Conservation (phyloP, 306 rosid species). For the Gillenia trifoliata region DNA sequence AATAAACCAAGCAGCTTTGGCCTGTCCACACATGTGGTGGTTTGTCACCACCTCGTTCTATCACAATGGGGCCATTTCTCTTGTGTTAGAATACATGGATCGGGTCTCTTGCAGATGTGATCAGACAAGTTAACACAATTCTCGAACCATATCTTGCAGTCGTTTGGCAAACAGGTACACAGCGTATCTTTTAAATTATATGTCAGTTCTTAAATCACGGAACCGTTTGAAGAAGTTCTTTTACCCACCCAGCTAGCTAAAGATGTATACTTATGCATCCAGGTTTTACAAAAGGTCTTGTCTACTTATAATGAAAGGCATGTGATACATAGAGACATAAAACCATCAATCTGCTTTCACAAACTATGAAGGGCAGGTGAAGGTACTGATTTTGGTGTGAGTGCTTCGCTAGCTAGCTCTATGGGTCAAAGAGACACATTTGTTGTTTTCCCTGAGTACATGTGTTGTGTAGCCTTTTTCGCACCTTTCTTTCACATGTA, state of each 20-base stretch:
- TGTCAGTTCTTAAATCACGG: neutral
- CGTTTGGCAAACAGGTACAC: constrained; percentile 89
- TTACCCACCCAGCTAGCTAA: constrained; percentile 4
- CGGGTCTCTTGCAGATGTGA: constrained; percentile 83
- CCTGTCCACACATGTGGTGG: constrained; percentile 92
- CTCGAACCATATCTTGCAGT: constrained; percentile 99
- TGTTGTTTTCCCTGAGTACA: too few species aligned
- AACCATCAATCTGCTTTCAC: constrained; percentile 89
- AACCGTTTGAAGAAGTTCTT: neutral
- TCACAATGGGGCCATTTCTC: constrained; percentile 88
- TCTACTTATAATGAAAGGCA: constrained; percentile 87
- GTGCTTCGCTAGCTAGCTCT: constrained; percentile 92
- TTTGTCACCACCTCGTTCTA: constrained; percentile 92
- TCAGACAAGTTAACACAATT: constrained; percentile 85
- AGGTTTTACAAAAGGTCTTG: constrained; percentile 96
- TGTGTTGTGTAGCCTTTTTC: too few species aligned
- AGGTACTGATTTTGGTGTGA: constrained; percentile 99
- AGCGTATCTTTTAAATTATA: constrained; percentile 1
- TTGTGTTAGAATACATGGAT: constrained; percentile 96
- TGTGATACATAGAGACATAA: constrained; percentile 94
- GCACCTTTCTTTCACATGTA: neutral
- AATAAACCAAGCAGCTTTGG: constrained; percentile 97
- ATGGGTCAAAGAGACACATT: constrained; percentile 98
- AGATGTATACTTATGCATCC: constrained; percentile 22
- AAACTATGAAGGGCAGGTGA: constrained; percentile 95